These are phyloP conservation scores for Ganoderma lucidum DNA, from an alignment of 1,284 basidiomycete genomes.

Conservation along the genomic window DNA sequence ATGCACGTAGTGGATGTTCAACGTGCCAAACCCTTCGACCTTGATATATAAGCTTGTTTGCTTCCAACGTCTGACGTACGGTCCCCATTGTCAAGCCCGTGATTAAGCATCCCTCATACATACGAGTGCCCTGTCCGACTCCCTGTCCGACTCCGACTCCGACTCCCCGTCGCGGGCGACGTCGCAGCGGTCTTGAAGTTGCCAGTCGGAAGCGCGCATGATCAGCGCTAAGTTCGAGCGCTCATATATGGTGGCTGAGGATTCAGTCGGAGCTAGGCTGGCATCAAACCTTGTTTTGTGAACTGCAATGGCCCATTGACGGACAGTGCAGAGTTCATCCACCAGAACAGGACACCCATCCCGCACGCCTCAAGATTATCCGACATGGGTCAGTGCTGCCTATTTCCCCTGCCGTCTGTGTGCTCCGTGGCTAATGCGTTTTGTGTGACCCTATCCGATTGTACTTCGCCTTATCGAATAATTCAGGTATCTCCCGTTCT, in stretches of 20 bases:
- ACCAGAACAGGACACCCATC: slow-evolving; percentile 35
- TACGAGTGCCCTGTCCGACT: no score
- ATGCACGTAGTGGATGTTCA: no score
- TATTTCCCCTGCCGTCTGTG: not conserved
- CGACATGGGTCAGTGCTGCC: slow-evolving; percentile 47
- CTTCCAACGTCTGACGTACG: no score
- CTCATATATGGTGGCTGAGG: slow-evolving; percentile 21
- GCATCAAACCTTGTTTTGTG: slow-evolving; percentile 40
- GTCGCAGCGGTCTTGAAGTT: no score
- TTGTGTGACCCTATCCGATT: slow-evolving; percentile 1
- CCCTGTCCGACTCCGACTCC: no score
- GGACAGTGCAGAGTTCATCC: slow-evolving; percentile 36
- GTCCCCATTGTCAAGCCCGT: no score
- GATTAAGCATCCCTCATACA: no score
- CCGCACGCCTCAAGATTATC: slow-evolving; percentile 47
- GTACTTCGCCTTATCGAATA: not conserved
- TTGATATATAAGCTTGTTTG: no score
- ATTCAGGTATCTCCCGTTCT: slow-evolving; percentile 89
- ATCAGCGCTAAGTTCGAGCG: no score
- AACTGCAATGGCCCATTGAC: slow-evolving; percentile 45
- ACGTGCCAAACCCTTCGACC: no score
- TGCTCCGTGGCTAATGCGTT: slow-evolving; percentile 13
- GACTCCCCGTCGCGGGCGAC: no score
- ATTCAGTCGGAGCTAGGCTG: slow-evolving; percentile 35
- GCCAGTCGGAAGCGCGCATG: no score